Percentiles rank a stretch among this genome's conserved stretches.
phyloP scores from a whole-genome alignment of 257 asterid genomes.

The Primulina eburnea region DNA sequence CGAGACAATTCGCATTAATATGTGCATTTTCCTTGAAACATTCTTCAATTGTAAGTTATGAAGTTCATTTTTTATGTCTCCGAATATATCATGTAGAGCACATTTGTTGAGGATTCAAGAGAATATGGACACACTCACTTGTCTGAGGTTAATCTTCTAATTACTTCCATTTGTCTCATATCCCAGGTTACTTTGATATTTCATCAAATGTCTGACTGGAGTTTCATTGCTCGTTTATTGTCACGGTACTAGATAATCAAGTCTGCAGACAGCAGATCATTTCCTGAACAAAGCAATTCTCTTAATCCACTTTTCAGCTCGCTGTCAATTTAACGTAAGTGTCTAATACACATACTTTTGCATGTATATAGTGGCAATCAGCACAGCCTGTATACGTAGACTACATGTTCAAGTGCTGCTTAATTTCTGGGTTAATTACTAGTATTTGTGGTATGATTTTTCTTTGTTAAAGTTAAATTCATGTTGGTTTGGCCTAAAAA shows the following conservation, averaged over 20 bases:
- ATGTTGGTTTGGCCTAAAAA: too few species aligned
- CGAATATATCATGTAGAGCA: conserved; percentile 51
- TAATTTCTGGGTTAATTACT: neutral
- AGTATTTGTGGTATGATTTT: neutral
- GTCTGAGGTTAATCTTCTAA: conserved; percentile 67
- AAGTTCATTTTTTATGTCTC: conserved; percentile 13
- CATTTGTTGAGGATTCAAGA: conserved; percentile 73
- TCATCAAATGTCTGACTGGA: conserved; percentile 12
- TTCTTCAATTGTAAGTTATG: neutral
- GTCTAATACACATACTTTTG: conserved; percentile 8
- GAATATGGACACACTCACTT: conserved; percentile 90
- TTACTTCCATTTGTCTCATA: conserved; percentile 1
- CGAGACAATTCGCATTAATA: neutral
- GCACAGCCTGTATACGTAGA: neutral
- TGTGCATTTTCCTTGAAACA: neutral
- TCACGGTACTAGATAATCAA: conserved; percentile 50
- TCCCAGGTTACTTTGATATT: conserved; percentile 2
- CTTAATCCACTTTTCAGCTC: conserved; percentile 94
- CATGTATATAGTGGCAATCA: neutral
- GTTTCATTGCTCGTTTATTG: conserved; percentile 9
- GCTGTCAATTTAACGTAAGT: conserved; percentile 82
- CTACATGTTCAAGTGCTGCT: conserved; percentile 1
- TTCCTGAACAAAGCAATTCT: conserved; percentile 92
- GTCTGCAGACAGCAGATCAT: conserved; percentile 65
- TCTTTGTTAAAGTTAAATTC: neutral